These are phyloP conservation scores for Nothopassalora personata DNA, from an alignment of 2,329 filamentous ascomycete genomes.

Conservation along the genomic window DNA sequence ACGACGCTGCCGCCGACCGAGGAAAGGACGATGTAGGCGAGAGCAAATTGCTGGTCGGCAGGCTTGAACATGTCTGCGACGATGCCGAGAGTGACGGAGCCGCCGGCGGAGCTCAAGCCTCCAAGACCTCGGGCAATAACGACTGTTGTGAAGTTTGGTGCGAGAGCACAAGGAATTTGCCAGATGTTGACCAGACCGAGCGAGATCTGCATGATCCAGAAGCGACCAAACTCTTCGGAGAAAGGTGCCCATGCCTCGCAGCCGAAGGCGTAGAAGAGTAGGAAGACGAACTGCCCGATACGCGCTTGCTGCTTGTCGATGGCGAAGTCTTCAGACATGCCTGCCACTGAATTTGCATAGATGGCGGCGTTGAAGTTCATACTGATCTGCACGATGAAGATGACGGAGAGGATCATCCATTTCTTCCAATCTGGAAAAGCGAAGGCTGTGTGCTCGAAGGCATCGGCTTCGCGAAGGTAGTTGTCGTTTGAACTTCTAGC, in stretches of 20 bases:
- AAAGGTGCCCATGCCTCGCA: constrained; percentile 86
- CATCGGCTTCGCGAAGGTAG: not conserved
- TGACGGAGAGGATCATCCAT: constrained; percentile 49
- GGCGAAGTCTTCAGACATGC: constrained; percentile 57
- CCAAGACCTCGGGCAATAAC: constrained; percentile 44
- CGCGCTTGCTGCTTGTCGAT: constrained; percentile 65
- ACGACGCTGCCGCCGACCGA: constrained; percentile 31
- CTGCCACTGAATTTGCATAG: constrained; percentile 53
- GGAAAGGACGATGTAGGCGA: constrained; percentile 48
- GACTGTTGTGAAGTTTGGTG: constrained; percentile 39
- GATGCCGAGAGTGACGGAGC: constrained; percentile 60
- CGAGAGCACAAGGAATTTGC: constrained; percentile 55
- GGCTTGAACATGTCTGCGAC: constrained; percentile 59
- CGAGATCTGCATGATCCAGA: constrained; percentile 67
- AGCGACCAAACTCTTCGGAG: constrained; percentile 76
- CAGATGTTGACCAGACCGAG: constrained; percentile 73
- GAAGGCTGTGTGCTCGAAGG: constrained; percentile 34
- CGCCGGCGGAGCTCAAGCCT: constrained; percentile 53
- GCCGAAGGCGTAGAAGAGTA: constrained; percentile 76
- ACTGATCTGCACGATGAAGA: constrained; percentile 51
- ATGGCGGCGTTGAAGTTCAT: constrained; percentile 54
- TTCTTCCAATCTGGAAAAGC: constrained; percentile 48
- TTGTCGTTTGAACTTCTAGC: not conserved
- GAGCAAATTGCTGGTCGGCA: constrained; percentile 54
- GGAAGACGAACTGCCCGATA: constrained; percentile 70